Conservation (phyloP, 176 grass and related monocot genomes). For the Musa itinerans region DNA sequence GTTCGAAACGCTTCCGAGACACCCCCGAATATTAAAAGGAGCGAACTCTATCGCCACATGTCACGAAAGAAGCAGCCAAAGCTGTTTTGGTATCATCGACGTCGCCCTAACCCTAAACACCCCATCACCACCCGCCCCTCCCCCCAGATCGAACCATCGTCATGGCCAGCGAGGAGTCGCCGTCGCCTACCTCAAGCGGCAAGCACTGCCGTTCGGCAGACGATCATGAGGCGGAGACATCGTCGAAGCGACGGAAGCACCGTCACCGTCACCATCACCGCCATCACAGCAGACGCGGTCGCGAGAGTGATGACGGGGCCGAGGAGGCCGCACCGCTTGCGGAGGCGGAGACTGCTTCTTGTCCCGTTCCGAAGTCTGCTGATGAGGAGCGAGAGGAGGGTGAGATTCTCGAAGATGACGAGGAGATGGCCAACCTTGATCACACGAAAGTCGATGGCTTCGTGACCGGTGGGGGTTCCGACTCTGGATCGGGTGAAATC, state of each 20-base stretch:
- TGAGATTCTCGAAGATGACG: constrained; percentile 67
- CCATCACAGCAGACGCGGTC: constrained; percentile 14
- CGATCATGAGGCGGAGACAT: constrained; percentile 21
- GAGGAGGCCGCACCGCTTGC: constrained; percentile 3
- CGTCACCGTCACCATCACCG: constrained; percentile 1
- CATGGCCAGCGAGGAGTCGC: constrained; percentile 38
- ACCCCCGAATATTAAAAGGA: too few species aligned
- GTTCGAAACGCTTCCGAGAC: too few species aligned
- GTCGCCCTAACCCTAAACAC: not conserved
- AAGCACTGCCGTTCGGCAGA: constrained; percentile 50
- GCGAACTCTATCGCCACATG: too few species aligned
- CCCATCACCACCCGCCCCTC: not conserved
- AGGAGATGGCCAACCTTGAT: constrained; percentile 1
- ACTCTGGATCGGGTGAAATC: not conserved
- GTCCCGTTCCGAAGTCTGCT: constrained; percentile 12
- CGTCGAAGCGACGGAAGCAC: constrained; percentile 62
- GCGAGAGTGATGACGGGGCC: constrained; percentile 12
- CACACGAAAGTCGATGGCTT: constrained; percentile 8
- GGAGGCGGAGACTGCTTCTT: not conserved
- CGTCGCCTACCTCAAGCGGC: constrained; percentile 25
- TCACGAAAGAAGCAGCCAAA: too few species aligned
- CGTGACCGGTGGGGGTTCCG: not conserved
- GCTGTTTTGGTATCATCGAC: not conserved
- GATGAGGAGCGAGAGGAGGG: constrained; percentile 75
- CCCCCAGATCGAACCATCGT: not conserved